Percentiles rank a stretch among this genome's conserved stretches.
Evolutionary conservation across 805 yeast species (phyloP).

Genomic region (Dipodascopsis uninucleata): DNA sequence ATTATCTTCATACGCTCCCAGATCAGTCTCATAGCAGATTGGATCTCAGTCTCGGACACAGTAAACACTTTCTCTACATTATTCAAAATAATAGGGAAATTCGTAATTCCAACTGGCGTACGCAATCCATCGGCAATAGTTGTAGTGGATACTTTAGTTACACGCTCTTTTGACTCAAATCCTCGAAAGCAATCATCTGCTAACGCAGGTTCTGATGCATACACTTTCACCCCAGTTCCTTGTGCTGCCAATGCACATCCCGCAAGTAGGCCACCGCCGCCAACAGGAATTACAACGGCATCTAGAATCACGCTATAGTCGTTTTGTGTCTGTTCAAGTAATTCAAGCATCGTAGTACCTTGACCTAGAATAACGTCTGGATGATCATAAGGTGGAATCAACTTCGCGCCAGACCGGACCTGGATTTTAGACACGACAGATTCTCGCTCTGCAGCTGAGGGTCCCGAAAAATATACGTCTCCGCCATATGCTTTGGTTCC

Average conservation of each 20-base stretch:
- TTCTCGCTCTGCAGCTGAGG: conserved; percentile 46
- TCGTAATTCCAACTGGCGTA: conserved; percentile 29
- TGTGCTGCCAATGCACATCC: conserved; percentile 36
- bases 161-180: conserved; percentile 23
- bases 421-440: conserved; percentile 42
- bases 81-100: conserved; percentile 25
- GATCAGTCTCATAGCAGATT: conserved; percentile 23
- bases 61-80: conserved; percentile 29
- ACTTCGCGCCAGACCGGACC: conserved; percentile 39
- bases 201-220: conserved; percentile 30
- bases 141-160: conserved; percentile 15
- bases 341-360: conserved; percentile 47
- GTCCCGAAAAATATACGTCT: conserved; percentile 43
- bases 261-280: conserved; percentile 52
- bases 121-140: conserved; percentile 32
- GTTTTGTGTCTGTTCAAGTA: conserved; percentile 35
- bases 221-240: conserved; percentile 25
- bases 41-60: conserved; percentile 25
- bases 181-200: conserved; percentile 30
- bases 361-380: conserved; percentile 52
- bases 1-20: conserved; percentile 30
- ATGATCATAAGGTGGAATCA: conserved; percentile 50
- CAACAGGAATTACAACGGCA: conserved; percentile 51
- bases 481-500: conserved; percentile 50
- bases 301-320: conserved; percentile 42